Evolutionary conservation across 352 stramenopile species (phyloP), one percentile per base, ranked within the genome.

Genomic region (Pythium grandisporangium): DNA sequence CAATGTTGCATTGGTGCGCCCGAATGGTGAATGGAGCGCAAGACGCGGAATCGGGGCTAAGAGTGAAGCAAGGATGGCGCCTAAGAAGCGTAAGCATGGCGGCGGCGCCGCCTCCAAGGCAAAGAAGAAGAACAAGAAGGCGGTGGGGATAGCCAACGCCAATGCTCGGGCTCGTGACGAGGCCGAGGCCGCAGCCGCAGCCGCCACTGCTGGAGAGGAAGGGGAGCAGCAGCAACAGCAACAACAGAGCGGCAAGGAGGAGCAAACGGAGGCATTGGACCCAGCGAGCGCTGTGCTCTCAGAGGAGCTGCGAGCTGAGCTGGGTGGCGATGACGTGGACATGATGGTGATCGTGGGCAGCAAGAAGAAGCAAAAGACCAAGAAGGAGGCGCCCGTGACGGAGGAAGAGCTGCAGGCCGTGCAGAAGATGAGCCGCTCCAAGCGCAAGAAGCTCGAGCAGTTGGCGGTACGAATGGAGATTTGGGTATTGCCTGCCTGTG

Each of bases 361-460:
- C 34, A 77, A 79, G 49, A 70, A 73, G 47, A 80, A 70, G 45
- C 52, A 54, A 10, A 65, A 71, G 45, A 71, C 70, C 37, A 30
- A 42, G 23, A 80, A 82, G 44, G 45, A 57, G 12, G 65, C 81
- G 20, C 42, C 38, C 6, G 53, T 63, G 39, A 52, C 66, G 0
- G 63, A 78, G 5, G 74, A 87, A 26, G 53, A 85, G 37, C 27
- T 93, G 40, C 43, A 85, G 36, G 58, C 79, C 36, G 74, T 75
- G 2, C 44, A 66, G 25, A 78, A 77, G 29, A 63, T 90, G 61
- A 90, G 72, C 51, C 86, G 84, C 48, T 71, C 59, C 37, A 93
- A 93, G 51, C 79, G 77, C 49, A 85, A 85, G 48, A 90, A 90
- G 42, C 48, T 93, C 10, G 75, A 86, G 32, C 63, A 69, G 20